phyloP scores from a whole-genome alignment of 768 basidiomycete genomes.

The Pleurotus tuber-regium region DNA sequence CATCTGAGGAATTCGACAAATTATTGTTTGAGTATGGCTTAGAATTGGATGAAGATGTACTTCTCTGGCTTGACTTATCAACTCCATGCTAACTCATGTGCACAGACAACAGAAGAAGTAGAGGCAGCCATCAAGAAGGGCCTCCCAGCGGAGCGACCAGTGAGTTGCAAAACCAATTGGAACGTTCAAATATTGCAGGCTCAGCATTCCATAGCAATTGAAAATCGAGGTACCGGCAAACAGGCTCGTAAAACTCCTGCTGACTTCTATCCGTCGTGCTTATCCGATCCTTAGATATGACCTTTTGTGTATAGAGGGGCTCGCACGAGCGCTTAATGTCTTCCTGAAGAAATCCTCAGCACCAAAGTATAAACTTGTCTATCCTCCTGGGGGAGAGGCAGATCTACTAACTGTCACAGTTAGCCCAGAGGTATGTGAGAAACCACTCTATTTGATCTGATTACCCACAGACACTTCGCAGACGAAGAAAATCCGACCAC shows the following conservation, averaged over 20 bases:
- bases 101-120: slow-evolving; percentile 85
- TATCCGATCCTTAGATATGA: slow-evolving; percentile 69
- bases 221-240: slow-evolving; percentile 99
- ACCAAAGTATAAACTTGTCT: slow-evolving; percentile 72
- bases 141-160: slow-evolving; percentile 81
- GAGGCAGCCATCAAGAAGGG: slow-evolving; percentile 81
- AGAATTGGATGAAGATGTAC: slow-evolving; percentile 98
- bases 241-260: slow-evolving; percentile 44
- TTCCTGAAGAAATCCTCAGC: slow-evolving; percentile 72
- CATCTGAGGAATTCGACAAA: slow-evolving; percentile 91
- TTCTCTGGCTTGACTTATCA: no score
- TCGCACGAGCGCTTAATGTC: slow-evolving; percentile 79
- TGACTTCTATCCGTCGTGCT: slow-evolving; percentile 7
- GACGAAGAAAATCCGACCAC: slow-evolving; percentile 83
- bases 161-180: slow-evolving; percentile 38
- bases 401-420: slow-evolving; percentile 66
- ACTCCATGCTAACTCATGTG: slow-evolving; percentile 4
- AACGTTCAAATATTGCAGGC: neutral
- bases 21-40: slow-evolving; percentile 97
- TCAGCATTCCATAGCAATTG: slow-evolving; percentile 64
- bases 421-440: slow-evolving; percentile 61
- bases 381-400: slow-evolving; percentile 66
- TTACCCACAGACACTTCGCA: slow-evolving; percentile 24
- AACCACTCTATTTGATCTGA: neutral
- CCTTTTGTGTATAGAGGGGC: slow-evolving; percentile 94